Evolutionary conservation across 441 rosid species (phyloP), one percentile per base, ranked within the genome.

Genomic region (Erodium chrysanthum): DNA sequence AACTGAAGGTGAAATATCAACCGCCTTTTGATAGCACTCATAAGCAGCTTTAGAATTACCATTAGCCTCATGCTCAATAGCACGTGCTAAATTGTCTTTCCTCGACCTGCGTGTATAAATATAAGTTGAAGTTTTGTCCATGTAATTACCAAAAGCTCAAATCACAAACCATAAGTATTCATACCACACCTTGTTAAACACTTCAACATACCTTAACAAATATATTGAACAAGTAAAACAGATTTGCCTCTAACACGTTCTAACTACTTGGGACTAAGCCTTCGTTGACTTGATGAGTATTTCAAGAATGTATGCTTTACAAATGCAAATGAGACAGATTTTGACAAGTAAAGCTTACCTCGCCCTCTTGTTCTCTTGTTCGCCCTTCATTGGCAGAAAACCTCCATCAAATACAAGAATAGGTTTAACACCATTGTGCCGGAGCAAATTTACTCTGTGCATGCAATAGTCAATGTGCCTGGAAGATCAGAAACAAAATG

Each of bases 331-430:
- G 10, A 60, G 7, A 66, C 20, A n/a, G 22, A 27, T 31, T 15
- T 40, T 40, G 22, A 25, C 9, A 54, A 50, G 63, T 27, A 8
- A 0, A 71, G 37, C 80, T 69, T 82, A 94, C 97, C 90, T 91
- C 42, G 89, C 91, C 58, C 99, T 96, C 73, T 94, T 91, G 77
- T 90, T 94, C 86, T 94, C 99, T 80, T 94, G 96, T 61, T 94
- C 99, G 58, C 82, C 83, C 85, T 94, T 94, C 97, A 94, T 91
- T 0, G 96, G 96, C 66, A 95, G 78, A 56, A 86, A 75, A 73
- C 97, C 97, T 69, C 97, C 99, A 80, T 95, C 99, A 7, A 95
- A 95, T 67, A 91, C 90, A 54, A 95, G 89, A 76, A 91, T 62
- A 23, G 97, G 99, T 78, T 81, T 90, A 52, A 91, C 85, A 59